Evolutionary conservation across 805 yeast genomes (phyloP), one percentile per base, ranked within the genome.

Genomic region (Priceomyces medius): DNA sequence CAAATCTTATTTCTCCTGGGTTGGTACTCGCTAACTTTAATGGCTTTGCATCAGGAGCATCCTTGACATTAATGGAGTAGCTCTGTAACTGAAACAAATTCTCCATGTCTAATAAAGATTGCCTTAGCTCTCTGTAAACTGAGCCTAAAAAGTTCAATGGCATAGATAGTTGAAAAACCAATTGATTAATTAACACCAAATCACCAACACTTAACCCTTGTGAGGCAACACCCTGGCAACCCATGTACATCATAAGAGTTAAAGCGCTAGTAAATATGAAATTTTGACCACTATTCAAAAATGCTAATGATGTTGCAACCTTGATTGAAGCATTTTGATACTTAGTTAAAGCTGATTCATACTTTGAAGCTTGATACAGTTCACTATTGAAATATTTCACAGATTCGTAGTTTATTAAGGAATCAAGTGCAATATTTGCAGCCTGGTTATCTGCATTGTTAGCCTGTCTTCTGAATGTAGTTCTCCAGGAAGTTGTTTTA

Each of bases 231-330:
- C 98, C 98, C 41, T 81, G 80, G 54, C 96, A 88, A 12, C 97
- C 97, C 95, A 93, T 83, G 61, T 87, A 93, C 99, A 93, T 93
- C 95, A 93, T 93, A 2, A 83, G 86, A 1, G 99, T 93, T 48
- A 93, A 69, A 1, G 99, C 98, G 31, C 86, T 64, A 0, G 97
- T 87, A 65, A 86, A 86, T 23, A 86, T 86, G 41, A 85, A 52
- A 56, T 83, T 85, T 59, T 86, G 95, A 13, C 95, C 95, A 0
- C 88, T 74, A 49, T 86, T 86, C 46, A 86, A 68, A 54, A 76
- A 86, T 18, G 93, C 89, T 47, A 86, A 66, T 0, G 93, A 85
- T 3, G 91, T 86, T 2, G 91, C 89, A n/a, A 86, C 88, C 56
- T 85, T 84, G 49, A 86, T 80, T 20, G 83, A 79, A 2, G 89